Evolutionary conservation across 352 stramenopile species (phyloP).

Genomic region (Salisapilia sapeloensis): DNA sequence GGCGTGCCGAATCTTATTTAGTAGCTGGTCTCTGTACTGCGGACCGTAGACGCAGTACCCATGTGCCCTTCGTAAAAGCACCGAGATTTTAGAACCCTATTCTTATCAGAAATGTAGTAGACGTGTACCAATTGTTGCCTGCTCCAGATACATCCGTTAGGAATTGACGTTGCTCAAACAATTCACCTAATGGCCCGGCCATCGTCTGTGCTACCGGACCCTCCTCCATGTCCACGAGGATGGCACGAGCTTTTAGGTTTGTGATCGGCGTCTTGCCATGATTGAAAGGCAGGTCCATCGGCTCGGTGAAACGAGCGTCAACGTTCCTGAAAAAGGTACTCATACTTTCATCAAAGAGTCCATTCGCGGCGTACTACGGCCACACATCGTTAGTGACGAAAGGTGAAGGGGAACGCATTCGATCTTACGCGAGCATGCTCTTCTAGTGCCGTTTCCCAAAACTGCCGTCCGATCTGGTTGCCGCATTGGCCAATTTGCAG

Average conservation of each 20-base stretch:
- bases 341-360: constrained; percentile 81
- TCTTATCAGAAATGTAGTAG: not conserved
- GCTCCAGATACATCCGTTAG: constrained; percentile 79
- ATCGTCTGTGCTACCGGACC: constrained; percentile 78
- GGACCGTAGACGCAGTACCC: constrained; percentile 79
- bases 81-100: not conserved
- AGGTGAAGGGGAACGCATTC: not conserved
- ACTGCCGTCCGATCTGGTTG: constrained; percentile 87
- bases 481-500: constrained; percentile 89
- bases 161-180: constrained; percentile 82
- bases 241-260: constrained; percentile 59
- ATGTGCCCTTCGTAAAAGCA: constrained; percentile 35
- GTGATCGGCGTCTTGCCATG: constrained; percentile 18
- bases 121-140: constrained; percentile 81
- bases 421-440: constrained; percentile 70
- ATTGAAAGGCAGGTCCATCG: constrained; percentile 29
- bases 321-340: constrained; percentile 87
- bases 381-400: not conserved
- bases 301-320: constrained; percentile 35
- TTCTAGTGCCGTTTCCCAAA: constrained; percentile 82
- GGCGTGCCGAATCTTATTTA: constrained; percentile 46
- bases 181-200: constrained; percentile 52
- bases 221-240: constrained; percentile 90
- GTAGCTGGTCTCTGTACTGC: constrained; percentile 70
- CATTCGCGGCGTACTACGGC: constrained; percentile 20